Conservation (phyloP, 345 rosid genomes). For the Dipteronia dyeriana region DNA sequence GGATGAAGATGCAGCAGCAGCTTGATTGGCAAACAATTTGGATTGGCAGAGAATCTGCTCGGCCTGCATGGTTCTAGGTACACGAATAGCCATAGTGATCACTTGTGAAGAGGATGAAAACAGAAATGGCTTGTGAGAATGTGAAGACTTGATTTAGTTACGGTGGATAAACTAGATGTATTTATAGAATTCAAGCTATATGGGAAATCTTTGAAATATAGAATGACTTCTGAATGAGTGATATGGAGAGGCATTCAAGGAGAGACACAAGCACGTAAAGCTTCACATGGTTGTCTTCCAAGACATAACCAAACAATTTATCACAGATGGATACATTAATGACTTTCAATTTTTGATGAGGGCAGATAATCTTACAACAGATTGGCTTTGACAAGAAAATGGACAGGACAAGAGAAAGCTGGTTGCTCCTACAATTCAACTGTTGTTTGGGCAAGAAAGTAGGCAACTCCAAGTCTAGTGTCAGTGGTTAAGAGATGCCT, state of each 20-base stretch:
- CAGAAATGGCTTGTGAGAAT: background rate
- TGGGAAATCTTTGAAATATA: background rate
- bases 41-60: constrained; percentile 25
- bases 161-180: background rate
- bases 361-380: no score
- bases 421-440: no score
- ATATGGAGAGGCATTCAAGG: background rate
- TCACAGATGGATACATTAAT: background rate
- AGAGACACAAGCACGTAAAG: constrained; percentile 16
- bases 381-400: no score
- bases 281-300: constrained; percentile 39
- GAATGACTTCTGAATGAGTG: constrained; percentile 1
- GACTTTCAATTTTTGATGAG: no score
- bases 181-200: constrained; percentile 12
- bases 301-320: constrained; percentile 10
- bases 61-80: constrained; percentile 13
- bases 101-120: background rate
- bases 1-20: background rate
- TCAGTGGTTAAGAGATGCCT: no score
- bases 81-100: constrained; percentile 17
- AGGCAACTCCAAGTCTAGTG: no score
- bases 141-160: constrained; percentile 9
- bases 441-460: no score
- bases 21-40: constrained; percentile 12
- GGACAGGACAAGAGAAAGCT: no score